Percentiles rank a stretch among this genome's conserved stretches.
Conservation (phyloP, 345 rosid genomes). For the Eutrema japonicum region DNA sequence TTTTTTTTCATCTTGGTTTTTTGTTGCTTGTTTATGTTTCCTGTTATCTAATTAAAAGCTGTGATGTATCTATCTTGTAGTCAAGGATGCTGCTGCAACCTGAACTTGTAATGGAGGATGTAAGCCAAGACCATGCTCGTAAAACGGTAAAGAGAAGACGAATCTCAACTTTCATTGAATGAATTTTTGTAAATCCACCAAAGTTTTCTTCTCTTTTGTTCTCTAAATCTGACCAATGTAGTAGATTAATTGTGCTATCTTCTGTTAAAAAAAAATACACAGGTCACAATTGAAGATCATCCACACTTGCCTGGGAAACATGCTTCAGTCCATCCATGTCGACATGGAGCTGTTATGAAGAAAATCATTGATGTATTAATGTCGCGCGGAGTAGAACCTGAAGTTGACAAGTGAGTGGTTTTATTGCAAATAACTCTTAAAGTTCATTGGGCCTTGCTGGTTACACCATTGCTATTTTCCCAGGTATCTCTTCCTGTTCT, state of each 20-base stretch:
- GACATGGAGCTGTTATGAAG: constrained; percentile 99
- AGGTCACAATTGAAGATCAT: constrained; percentile 78
- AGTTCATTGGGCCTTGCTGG: neutral
- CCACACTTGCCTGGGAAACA: constrained; percentile 98
- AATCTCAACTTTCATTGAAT: neutral
- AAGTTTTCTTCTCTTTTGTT: neutral
- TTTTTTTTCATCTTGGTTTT: neutral
- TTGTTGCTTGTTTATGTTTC: constrained; percentile 13
- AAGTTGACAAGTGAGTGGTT: constrained; percentile 86
- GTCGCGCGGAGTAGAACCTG: constrained; percentile 98
- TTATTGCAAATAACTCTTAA: constrained; percentile 15
- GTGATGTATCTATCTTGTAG: constrained; percentile 51
- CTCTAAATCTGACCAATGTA: constrained; percentile 19
- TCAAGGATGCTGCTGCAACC: constrained; percentile 89
- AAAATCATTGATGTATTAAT: constrained; percentile 92
- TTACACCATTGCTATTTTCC: constrained; percentile 26
- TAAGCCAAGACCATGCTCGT: constrained; percentile 93
- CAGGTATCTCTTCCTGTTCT: constrained; percentile 89
- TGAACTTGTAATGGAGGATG: constrained; percentile 89
- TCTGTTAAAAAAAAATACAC: neutral
- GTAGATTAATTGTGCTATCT: neutral
- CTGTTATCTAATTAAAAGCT: constrained; percentile 14
- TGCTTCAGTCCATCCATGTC: constrained; percentile 99
- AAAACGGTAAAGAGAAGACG: constrained; percentile 58
- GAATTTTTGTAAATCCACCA: neutral